Percentiles rank a stretch among this genome's conserved stretches.
phyloP scores from a whole-genome alignment of 2,329 filamentous ascomycete species.

The Ophiostoma quercus region DNA sequence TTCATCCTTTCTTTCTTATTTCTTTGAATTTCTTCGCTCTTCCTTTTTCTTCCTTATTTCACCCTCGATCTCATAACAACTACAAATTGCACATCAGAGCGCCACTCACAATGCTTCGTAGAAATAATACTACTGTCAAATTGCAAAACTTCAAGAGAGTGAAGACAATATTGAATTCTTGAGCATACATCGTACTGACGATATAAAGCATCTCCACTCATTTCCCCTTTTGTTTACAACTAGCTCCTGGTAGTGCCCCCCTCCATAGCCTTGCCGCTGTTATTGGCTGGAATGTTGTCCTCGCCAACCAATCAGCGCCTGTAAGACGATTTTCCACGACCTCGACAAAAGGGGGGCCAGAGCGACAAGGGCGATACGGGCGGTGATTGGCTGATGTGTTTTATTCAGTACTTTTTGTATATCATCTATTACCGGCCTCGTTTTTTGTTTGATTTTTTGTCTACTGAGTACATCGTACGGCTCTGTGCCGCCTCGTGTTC shows the following conservation, averaged over 20 bases:
- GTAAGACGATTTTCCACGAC: not conserved
- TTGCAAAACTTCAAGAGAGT: no score
- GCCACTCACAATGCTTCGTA: no score
- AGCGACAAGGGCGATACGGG: constrained; percentile 22
- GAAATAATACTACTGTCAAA: no score
- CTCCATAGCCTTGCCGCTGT: constrained; percentile 12
- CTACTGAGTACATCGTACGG: not conserved
- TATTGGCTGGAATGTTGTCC: constrained; percentile 23
- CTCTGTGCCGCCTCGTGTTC: not conserved
- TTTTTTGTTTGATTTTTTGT: not conserved
- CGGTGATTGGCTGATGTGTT: constrained; percentile 22
- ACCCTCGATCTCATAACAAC: no score
- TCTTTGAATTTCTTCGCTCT: not conserved
- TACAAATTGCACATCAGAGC: no score
- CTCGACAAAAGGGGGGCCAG: constrained; percentile 20
- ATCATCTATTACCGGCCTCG: not conserved
- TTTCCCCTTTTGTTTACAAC: constrained; percentile 12
- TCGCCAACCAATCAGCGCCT: constrained; percentile 21
- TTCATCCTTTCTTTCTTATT: not conserved
- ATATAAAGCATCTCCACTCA: constrained; percentile 13
- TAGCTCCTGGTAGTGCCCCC: constrained; percentile 12
- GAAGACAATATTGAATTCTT: no score
- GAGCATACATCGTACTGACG: no score
- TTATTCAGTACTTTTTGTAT: constrained; percentile 16
- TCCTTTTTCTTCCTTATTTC: not conserved